Conservation (phyloP, 441 rosid genomes). For the Monsonia emarginata region DNA sequence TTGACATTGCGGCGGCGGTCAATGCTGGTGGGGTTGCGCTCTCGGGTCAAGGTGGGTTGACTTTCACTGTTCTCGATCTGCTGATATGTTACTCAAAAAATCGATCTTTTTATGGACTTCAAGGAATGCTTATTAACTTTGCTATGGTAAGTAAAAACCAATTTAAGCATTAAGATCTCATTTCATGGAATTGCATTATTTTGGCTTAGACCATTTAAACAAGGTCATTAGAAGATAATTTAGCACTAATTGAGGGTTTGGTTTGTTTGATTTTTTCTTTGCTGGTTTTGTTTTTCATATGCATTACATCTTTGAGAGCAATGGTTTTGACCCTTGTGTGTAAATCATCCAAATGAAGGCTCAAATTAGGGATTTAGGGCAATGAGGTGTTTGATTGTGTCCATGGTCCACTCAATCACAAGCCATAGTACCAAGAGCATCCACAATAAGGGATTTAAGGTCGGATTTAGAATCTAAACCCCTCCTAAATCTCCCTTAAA, state of each 20-base stretch:
- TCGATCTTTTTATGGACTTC: neutral
- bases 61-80: no score
- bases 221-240: no score
- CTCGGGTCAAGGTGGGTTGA: slow-evolving; percentile 70
- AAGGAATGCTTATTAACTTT: neutral
- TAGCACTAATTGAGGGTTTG: no score
- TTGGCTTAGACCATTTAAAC: no score
- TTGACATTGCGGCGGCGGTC: slow-evolving; percentile 76
- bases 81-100: neutral
- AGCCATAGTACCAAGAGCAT: no score
- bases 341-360: neutral
- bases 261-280: no score
- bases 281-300: neutral
- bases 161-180: no score
- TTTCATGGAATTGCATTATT: neutral
- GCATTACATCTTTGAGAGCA: neutral
- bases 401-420: no score
- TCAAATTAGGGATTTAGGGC: neutral
- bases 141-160: no score
- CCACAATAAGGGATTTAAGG: no score
- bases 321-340: neutral
- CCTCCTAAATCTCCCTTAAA: no score
- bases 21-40: slow-evolving; percentile 82
- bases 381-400: neutral
- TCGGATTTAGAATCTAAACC: no score